Conservation (phyloP, 2,329 filamentous ascomycete genomes). For the Calycina herbarum region DNA sequence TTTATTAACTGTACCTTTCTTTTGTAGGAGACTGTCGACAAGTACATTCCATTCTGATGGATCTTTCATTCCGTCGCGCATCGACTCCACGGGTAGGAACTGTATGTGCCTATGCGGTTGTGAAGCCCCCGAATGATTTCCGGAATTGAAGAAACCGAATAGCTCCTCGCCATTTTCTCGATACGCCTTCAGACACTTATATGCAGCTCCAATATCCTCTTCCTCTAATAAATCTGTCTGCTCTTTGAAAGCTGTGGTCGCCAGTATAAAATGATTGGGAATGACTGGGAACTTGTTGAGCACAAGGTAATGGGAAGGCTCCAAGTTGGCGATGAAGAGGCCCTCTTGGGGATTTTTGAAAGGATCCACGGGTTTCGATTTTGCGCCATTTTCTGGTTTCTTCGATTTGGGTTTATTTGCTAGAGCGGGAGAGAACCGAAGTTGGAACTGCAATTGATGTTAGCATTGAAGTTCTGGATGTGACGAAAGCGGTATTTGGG, state of each 20-base stretch:
- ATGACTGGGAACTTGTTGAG: constrained; percentile 77
- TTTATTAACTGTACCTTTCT: constrained; percentile 18
- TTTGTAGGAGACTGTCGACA: constrained; percentile 41
- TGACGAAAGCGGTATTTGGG: background rate
- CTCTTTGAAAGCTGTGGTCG: constrained; percentile 61
- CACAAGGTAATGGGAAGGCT: constrained; percentile 60
- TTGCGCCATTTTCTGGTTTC: constrained; percentile 25
- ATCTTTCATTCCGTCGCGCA: constrained; percentile 51
- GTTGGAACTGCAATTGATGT: constrained; percentile 58
- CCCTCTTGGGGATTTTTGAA: constrained; percentile 60
- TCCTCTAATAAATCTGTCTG: constrained; percentile 64
- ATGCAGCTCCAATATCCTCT: constrained; percentile 60
- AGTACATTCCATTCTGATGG: constrained; percentile 51
- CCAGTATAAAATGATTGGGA: constrained; percentile 69
- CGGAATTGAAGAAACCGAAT: constrained; percentile 55
- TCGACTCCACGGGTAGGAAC: constrained; percentile 64
- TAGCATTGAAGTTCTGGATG: background rate
- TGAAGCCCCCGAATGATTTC: constrained; percentile 66
- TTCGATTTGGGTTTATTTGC: constrained; percentile 62
- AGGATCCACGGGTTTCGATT: constrained; percentile 53
- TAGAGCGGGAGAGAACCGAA: constrained; percentile 69
- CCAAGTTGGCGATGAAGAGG: constrained; percentile 55
- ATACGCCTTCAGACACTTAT: constrained; percentile 57
- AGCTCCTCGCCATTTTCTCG: constrained; percentile 44
- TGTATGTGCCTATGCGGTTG: constrained; percentile 73